These are phyloP conservation scores for Penicillium sp. DNA, from an alignment of 2,329 filamentous ascomycete genomes.

Conservation along the genomic window DNA sequence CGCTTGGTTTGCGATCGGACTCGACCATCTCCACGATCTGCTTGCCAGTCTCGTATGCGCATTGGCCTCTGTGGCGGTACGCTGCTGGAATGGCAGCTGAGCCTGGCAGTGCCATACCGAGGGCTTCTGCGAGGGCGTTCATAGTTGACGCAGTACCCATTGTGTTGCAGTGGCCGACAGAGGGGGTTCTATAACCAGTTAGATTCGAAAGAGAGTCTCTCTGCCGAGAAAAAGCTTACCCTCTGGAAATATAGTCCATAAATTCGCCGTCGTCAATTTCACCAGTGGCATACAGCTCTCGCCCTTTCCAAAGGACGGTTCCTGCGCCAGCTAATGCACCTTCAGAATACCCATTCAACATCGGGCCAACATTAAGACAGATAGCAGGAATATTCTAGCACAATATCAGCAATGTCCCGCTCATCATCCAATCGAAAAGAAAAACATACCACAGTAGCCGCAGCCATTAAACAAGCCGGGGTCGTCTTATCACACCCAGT, in stretches of 20 bases:
- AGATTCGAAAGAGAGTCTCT: not conserved
- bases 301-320: constrained; percentile 51
- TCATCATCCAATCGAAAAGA: not conserved
- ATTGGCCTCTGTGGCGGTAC: constrained; percentile 51
- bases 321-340: constrained; percentile 47
- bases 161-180: constrained; percentile 53
- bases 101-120: constrained; percentile 55
- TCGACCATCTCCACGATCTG: constrained; percentile 55
- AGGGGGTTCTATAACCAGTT: constrained; percentile 40
- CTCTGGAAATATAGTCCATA: constrained; percentile 48
- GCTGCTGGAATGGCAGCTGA: constrained; percentile 54
- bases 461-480: constrained; percentile 54
- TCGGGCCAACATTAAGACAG: constrained; percentile 55
- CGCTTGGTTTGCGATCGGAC: constrained; percentile 51
- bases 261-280: constrained; percentile 48
- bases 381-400: constrained; percentile 52
- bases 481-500: constrained; percentile 57
- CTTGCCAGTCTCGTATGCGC: constrained; percentile 50
- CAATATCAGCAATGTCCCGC: not conserved
- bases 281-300: constrained; percentile 50
- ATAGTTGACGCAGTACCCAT: constrained; percentile 58
- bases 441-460: constrained; percentile 47
- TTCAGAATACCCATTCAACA: constrained; percentile 52
- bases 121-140: constrained; percentile 54
- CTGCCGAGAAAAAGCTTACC: constrained; percentile 26